Evolutionary conservation across 2,329 filamentous ascomycete species (phyloP).

Genomic region (Ilyonectria mors-panacis): DNA sequence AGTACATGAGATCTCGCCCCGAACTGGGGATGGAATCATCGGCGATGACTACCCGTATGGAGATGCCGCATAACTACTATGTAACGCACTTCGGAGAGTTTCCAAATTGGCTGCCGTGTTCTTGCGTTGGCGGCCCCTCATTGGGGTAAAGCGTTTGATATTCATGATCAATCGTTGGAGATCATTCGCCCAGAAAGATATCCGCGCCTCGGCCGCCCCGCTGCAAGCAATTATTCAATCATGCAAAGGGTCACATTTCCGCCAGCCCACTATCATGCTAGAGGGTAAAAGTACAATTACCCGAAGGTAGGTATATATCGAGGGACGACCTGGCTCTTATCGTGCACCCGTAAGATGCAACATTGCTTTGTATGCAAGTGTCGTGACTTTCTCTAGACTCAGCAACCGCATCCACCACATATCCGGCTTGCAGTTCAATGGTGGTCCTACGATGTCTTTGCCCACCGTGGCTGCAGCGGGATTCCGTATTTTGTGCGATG

Average conservation of each 20-base stretch:
- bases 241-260: background rate
- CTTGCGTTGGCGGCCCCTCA: too few species aligned
- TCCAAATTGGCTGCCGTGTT: too few species aligned
- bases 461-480: background rate
- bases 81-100: too few species aligned
- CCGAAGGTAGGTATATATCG: constrained; percentile 3
- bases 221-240: constrained; percentile 23
- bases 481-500: constrained; percentile 15
- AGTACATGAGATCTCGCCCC: too few species aligned
- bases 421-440: background rate
- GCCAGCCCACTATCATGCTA: constrained; percentile 5
- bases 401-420: background rate
- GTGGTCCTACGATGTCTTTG: background rate
- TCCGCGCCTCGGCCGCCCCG: constrained; percentile 3
- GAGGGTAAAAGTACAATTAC: constrained; percentile 2
- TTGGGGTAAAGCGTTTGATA: background rate
- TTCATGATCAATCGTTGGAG: background rate
- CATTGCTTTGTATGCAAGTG: constrained; percentile 2
- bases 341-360: background rate
- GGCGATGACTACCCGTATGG: too few species aligned
- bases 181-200: constrained; percentile 7
- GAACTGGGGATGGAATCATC: too few species aligned
- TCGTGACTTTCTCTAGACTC: background rate
- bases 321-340: background rate
- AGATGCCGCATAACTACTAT: too few species aligned